Conservation (phyloP, 2,329 filamentous ascomycete genomes). For the Blumeria hordei region DNA sequence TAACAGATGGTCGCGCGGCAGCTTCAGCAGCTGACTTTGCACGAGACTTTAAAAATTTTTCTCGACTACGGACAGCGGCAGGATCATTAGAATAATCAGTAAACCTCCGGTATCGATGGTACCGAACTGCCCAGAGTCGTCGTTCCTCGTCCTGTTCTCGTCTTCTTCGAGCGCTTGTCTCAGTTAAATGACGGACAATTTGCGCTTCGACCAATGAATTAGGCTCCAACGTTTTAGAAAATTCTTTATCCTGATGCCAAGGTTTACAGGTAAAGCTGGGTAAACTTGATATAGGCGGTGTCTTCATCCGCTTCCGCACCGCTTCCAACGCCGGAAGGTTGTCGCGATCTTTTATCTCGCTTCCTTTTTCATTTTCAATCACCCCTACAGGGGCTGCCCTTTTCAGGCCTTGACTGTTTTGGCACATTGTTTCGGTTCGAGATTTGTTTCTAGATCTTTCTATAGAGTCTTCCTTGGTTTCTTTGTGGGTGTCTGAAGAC, state of each 20-base stretch:
- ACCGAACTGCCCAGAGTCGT: constrained; percentile 9
- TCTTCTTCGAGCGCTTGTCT: constrained; percentile 4
- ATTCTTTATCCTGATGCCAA: constrained; percentile 10
- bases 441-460: neutral
- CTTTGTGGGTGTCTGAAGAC: neutral
- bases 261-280: constrained; percentile 8
- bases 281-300: constrained; percentile 11
- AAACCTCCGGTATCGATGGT: constrained; percentile 10
- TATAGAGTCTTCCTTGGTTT: too few species aligned
- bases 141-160: constrained; percentile 10
- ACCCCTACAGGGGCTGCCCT: neutral
- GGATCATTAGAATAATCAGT: constrained; percentile 13
- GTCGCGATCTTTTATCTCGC: constrained; percentile 8
- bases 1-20: constrained; percentile 6
- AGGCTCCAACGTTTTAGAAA: constrained; percentile 8
- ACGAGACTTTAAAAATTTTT: constrained; percentile 10
- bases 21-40: constrained; percentile 11
- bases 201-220: constrained; percentile 5
- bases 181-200: constrained; percentile 6
- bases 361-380: constrained; percentile 5
- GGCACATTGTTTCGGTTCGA: neutral
- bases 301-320: constrained; percentile 13
- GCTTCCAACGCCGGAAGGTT: constrained; percentile 8
- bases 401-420: neutral
- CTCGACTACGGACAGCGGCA: constrained; percentile 11